Evolutionary conservation across 352 stramenopile genomes (phyloP).

Genomic region (Blastocystis sp.): DNA sequence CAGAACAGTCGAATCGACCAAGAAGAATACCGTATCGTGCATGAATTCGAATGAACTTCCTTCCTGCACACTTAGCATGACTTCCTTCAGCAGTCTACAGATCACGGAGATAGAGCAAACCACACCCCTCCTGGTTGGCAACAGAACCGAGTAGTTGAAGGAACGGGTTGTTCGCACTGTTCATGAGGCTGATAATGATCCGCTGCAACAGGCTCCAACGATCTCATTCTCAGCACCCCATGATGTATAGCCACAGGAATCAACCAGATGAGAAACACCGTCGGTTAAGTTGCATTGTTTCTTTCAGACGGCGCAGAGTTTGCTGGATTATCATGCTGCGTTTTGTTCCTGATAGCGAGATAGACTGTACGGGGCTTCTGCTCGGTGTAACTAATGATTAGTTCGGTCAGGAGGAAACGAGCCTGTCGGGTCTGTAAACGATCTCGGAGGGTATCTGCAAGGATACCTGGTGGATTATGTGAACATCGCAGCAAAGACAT

Average conservation of each 20-base stretch:
- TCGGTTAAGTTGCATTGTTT: no score
- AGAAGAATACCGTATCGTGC: constrained; percentile 60
- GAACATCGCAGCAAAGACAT: background rate
- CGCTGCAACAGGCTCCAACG: no score
- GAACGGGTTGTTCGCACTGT: constrained; percentile 42
- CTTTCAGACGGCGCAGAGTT: no score
- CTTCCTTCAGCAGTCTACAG: constrained; percentile 47
- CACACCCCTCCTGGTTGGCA: constrained; percentile 27
- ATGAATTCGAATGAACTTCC: constrained; percentile 45
- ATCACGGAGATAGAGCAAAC: background rate
- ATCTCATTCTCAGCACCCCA: no score
- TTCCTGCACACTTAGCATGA: constrained; percentile 34
- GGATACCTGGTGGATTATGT: constrained; percentile 49
- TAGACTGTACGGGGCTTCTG: background rate
- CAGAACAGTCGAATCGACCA: constrained; percentile 24
- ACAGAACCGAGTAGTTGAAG: constrained; percentile 47
- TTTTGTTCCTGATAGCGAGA: constrained; percentile 12
- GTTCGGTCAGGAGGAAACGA: background rate
- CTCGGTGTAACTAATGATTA: constrained; percentile 1
- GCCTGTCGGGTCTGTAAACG: background rate
- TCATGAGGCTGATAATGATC: background rate
- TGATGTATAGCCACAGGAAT: no score
- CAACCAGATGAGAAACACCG: no score
- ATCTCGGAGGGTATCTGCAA: constrained; percentile 37
- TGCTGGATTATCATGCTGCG: constrained; percentile 11